Evolutionary conservation across 441 rosid species (phyloP).

Genomic region (Rhodomyrtus psidioides): DNA sequence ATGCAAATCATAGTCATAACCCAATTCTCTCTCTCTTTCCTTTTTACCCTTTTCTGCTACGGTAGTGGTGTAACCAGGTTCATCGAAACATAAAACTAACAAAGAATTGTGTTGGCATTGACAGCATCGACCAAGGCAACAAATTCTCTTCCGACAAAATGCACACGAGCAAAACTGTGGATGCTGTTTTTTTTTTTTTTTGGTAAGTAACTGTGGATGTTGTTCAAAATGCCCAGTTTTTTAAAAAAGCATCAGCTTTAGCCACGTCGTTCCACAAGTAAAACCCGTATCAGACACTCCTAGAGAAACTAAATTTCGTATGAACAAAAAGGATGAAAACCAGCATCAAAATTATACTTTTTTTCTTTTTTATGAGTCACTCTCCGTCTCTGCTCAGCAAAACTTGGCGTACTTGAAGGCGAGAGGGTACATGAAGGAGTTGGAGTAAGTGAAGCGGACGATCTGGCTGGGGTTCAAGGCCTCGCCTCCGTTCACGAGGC

Average conservation of each 20-base stretch:
- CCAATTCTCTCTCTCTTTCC: not conserved
- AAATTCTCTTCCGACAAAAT: not conserved
- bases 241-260: not conserved
- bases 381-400: constrained; percentile 9
- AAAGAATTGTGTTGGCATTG: not conserved
- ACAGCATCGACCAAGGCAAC: not conserved
- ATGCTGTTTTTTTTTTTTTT: too few relatives aligned
- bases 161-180: not conserved
- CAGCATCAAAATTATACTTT: not conserved
- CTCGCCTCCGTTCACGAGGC: constrained; percentile 42
- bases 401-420: constrained; percentile 35
- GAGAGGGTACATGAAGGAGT: constrained; percentile 47
- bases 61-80: not conserved
- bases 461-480: constrained; percentile 27
- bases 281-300: not conserved
- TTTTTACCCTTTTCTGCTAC: not conserved
- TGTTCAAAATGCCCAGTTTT: not conserved
- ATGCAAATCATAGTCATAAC: not conserved
- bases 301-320: not conserved
- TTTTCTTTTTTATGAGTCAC: not conserved
- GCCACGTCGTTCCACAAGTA: not conserved
- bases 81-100: not conserved
- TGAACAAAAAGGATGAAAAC: not conserved
- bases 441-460: constrained; percentile 43
- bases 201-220: not conserved